Percentiles rank a stretch among this genome's conserved stretches.
Conservation (phyloP, 2,329 filamentous ascomycete species). For the Colletotrichum salicis region DNA sequence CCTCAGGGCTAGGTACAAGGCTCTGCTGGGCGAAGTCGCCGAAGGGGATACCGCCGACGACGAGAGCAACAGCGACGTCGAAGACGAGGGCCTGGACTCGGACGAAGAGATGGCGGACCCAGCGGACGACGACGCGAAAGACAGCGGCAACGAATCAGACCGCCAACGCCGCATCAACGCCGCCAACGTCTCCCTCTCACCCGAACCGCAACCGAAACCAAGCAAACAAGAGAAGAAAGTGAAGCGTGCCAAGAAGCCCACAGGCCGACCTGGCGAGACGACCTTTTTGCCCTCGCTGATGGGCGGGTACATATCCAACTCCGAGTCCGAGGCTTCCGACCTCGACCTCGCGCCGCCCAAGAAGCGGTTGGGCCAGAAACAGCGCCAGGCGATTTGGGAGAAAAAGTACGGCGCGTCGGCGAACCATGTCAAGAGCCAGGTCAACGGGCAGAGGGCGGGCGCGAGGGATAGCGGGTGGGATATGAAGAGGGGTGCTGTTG, state of each 20-base stretch:
- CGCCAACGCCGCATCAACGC: conserved; percentile 39
- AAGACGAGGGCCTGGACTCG: conserved; percentile 36
- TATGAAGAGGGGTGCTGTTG: conserved; percentile 64
- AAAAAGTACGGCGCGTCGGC: conserved; percentile 80
- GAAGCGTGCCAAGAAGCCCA: conserved; percentile 36
- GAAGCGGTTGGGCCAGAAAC: conserved; percentile 80
- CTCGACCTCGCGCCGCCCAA: conserved; percentile 74
- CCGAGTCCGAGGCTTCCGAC: conserved; percentile 72
- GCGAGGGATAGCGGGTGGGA: conserved; percentile 67
- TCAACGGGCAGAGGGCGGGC: conserved; percentile 44
- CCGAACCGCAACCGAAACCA: conserved; percentile 39
- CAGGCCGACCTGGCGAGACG: conserved; percentile 51
- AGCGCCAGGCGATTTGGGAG: conserved; percentile 82
- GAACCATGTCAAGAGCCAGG: conserved; percentile 66
- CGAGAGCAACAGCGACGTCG: conserved; percentile 46
- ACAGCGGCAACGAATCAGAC: conserved; percentile 38
- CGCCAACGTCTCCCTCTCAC: conserved; percentile 42
- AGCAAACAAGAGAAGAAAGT: conserved; percentile 46
- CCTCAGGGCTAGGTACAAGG: conserved; percentile 56
- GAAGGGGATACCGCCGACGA: conserved; percentile 46
- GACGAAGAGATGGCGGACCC: conserved; percentile 46
- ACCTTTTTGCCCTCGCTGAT: conserved; percentile 81
- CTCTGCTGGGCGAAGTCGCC: conserved; percentile 56
- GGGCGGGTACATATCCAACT: conserved; percentile 82
- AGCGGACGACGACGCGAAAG: conserved; percentile 42